A percentile compares a stretch with the other conserved stretches of the same genome.
Conservation (phyloP, 306 rosid genomes). For the Luffa acutangula region DNA sequence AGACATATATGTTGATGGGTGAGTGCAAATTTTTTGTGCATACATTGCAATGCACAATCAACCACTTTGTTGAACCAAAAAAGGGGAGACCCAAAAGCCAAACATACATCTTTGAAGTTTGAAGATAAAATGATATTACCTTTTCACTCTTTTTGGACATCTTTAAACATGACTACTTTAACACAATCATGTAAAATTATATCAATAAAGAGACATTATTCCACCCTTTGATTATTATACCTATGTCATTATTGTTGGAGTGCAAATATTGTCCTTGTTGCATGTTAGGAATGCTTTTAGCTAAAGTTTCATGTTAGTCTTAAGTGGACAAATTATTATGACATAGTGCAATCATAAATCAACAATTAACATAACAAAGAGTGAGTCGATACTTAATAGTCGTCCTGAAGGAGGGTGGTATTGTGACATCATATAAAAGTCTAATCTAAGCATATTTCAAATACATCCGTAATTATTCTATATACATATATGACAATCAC, state of each 20-base stretch:
- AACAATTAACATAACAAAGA: too few species aligned
- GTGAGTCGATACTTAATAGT: too few species aligned
- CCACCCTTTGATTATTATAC: not conserved
- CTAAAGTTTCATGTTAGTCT: not conserved
- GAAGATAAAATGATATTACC: not conserved
- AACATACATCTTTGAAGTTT: not conserved
- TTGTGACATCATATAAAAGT: not conserved
- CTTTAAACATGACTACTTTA: not conserved
- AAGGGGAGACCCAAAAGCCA: not conserved
- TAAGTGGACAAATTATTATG: not conserved
- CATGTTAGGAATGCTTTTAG: not conserved
- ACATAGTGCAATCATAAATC: not conserved
- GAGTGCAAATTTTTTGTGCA: not conserved
- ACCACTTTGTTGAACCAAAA: not conserved
- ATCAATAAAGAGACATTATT: not conserved
- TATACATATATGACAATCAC: not conserved
- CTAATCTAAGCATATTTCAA: not conserved
- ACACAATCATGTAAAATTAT: not conserved
- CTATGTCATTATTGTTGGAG: not conserved
- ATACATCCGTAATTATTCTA: not conserved
- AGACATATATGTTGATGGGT: not conserved
- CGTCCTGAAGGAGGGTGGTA: too few species aligned
- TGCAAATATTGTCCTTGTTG: not conserved
- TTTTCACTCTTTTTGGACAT: not conserved
- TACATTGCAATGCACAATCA: not conserved